Conservation (phyloP, 805 yeast genomes). For the Metahyphopichia silvanorum region DNA sequence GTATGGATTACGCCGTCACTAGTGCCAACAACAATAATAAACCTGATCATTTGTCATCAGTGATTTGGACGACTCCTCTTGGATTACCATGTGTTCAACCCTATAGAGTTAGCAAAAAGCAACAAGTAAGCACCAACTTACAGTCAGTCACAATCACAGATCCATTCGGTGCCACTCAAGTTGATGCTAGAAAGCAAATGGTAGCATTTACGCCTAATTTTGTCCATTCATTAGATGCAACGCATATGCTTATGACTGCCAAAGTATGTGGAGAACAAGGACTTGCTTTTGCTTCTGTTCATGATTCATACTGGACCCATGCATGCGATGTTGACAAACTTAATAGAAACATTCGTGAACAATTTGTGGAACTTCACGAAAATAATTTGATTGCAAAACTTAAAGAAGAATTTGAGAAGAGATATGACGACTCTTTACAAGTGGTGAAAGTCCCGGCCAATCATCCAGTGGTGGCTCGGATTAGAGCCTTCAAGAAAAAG, state of each 20-base stretch:
- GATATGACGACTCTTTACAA: conserved; percentile 72
- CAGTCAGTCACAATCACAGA: conserved; percentile 86
- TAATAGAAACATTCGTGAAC: conserved; percentile 69
- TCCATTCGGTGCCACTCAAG: conserved; percentile 80
- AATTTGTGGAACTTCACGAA: conserved; percentile 75
- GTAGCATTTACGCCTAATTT: conserved; percentile 95
- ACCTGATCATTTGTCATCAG: conserved; percentile 75
- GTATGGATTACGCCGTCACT: conserved; percentile 58
- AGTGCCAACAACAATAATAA: conserved; percentile 34
- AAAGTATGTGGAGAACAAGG: conserved; percentile 63
- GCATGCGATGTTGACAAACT: conserved; percentile 76
- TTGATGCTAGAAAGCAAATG: conserved; percentile 84
- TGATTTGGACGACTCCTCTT: conserved; percentile 96
- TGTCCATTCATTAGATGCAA: conserved; percentile 93
- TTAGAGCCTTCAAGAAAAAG: conserved; percentile 47
- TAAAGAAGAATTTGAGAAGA: conserved; percentile 72
- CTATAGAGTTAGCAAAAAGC: conserved; percentile 66
- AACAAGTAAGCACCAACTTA: conserved; percentile 72
- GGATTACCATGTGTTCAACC: conserved; percentile 98
- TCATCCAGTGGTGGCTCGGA: conserved; percentile 48
- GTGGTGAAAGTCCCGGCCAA: conserved; percentile 51
- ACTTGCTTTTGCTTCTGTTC: conserved; percentile 87
- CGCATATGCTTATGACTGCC: conserved; percentile 93
- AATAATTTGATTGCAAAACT: conserved; percentile 69
- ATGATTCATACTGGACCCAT: conserved; percentile 98